Evolutionary conservation across 768 basidiomycete species (phyloP).

Genomic region (Boletus bicolor): DNA sequence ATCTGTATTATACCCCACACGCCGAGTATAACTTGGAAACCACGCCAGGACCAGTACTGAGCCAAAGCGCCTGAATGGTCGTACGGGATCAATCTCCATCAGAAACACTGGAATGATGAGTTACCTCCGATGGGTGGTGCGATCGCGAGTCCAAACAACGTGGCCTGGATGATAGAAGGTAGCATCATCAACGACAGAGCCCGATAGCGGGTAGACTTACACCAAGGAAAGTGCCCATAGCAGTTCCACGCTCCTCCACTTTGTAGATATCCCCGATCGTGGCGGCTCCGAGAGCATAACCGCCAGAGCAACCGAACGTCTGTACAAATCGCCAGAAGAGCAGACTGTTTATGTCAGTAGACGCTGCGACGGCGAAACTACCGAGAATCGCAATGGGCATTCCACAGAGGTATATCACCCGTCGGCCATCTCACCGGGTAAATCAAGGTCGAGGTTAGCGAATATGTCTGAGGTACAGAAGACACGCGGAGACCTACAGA

Average conservation of each 20-base stretch:
- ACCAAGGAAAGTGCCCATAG: constrained; percentile 57
- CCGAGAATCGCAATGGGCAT: constrained; percentile 58
- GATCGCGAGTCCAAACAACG: constrained; percentile 56
- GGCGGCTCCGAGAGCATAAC: constrained; percentile 53
- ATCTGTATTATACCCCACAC: constrained; percentile 39
- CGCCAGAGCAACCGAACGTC: constrained; percentile 59
- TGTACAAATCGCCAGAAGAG: constrained; percentile 65
- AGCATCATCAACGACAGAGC: not conserved
- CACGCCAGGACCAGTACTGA: constrained; percentile 64
- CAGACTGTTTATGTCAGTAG: constrained; percentile 41
- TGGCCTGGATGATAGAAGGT: constrained; percentile 30
- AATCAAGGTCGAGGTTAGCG: not conserved
- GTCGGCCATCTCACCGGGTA: constrained; percentile 54
- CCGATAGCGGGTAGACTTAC: constrained; percentile 29
- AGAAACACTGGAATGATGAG: not conserved
- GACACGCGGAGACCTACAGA: constrained; percentile 36
- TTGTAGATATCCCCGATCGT: constrained; percentile 67
- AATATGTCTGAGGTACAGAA: not conserved
- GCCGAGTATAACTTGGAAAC: constrained; percentile 50
- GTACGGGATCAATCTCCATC: not conserved
- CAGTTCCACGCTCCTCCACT: constrained; percentile 57
- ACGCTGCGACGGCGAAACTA: constrained; percentile 55
- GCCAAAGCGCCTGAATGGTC: constrained; percentile 41
- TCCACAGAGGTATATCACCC: constrained; percentile 54
- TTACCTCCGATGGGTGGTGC: constrained; percentile 58